Percentiles rank a stretch among this genome's conserved stretches.
Conservation (phyloP, 805 yeast species). For the Ogataea nitratoaversa region DNA sequence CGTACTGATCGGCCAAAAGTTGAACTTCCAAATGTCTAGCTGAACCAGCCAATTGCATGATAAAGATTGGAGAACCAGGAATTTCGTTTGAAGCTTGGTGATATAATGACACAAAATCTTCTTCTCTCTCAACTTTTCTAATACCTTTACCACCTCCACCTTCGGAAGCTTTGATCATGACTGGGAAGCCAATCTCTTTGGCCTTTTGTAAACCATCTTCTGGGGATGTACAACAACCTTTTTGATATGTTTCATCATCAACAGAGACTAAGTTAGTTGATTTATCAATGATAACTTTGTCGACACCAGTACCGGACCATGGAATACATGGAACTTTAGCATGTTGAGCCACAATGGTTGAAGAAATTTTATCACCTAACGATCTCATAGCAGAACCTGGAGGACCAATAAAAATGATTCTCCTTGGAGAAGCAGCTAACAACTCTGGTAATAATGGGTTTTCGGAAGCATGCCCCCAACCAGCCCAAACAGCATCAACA, state of each 20-base stretch:
- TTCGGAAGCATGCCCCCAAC: constrained; percentile 99
- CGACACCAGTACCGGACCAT: constrained; percentile 99
- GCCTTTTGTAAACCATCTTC: constrained; percentile 90
- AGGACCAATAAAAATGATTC: constrained; percentile 93
- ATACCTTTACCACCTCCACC: constrained; percentile 99
- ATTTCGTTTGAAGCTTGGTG: constrained; percentile 96
- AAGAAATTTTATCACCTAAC: constrained; percentile 96
- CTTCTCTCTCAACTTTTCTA: constrained; percentile 86
- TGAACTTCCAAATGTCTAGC: constrained; percentile 99
- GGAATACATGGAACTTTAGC: constrained; percentile 98
- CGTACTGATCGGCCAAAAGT: constrained; percentile 95
- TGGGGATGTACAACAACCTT: constrained; percentile 84
- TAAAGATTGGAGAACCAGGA: constrained; percentile 98
- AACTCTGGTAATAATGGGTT: constrained; percentile 92
- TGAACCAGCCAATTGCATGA: constrained; percentile 94
- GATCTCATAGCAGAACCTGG: constrained; percentile 99
- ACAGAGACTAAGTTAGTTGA: constrained; percentile 83
- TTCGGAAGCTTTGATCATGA: constrained; percentile 98
- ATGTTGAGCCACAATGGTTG: constrained; percentile 98
- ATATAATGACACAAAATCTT: constrained; percentile 70
- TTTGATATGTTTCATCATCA: constrained; percentile 71
- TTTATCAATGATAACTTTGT: constrained; percentile 66
- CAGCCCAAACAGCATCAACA: constrained; percentile 99
- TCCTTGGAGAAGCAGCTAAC: constrained; percentile 88
- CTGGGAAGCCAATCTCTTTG: constrained; percentile 88